Evolutionary conservation across 805 yeast genomes (phyloP).

Genomic region (Saccharomycopsis amapae): DNA sequence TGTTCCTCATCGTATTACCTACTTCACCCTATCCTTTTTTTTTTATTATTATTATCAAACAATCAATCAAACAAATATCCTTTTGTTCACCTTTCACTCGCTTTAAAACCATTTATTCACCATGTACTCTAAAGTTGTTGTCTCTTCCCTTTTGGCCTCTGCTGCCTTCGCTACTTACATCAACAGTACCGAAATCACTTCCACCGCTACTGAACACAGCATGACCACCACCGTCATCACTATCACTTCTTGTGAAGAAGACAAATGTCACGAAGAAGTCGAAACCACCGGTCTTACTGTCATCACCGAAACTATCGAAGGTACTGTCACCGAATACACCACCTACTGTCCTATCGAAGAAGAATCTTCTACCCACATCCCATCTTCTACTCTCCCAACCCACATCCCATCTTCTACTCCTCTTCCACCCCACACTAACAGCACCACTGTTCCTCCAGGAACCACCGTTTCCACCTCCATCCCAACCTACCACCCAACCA

Average conservation of each 20-base stretch:
- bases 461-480: not conserved
- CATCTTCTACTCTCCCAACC: not conserved
- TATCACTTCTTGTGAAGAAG: conserved; percentile 24
- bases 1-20: no score
- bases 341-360: conserved; percentile 15
- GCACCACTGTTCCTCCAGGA: not conserved
- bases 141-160: conserved; percentile 10
- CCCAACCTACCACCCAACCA: not conserved
- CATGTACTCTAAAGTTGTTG: conserved; percentile 10
- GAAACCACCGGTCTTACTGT: conserved; percentile 13
- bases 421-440: not conserved
- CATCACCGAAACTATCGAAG: conserved; percentile 5
- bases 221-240: conserved; percentile 28
- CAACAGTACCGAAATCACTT: conserved; percentile 6
- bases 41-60: not conserved
- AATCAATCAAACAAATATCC: not conserved
- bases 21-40: not conserved
- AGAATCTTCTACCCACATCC: not conserved
- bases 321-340: conserved; percentile 8
- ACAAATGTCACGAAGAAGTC: conserved; percentile 21
- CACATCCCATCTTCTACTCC: not conserved
- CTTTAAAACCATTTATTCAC: not conserved
- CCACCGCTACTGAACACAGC: conserved; percentile 11
- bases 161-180: conserved; percentile 10
- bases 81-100: not conserved